phyloP scores from a whole-genome alignment of 768 basidiomycete species.

The Mycena maculata region DNA sequence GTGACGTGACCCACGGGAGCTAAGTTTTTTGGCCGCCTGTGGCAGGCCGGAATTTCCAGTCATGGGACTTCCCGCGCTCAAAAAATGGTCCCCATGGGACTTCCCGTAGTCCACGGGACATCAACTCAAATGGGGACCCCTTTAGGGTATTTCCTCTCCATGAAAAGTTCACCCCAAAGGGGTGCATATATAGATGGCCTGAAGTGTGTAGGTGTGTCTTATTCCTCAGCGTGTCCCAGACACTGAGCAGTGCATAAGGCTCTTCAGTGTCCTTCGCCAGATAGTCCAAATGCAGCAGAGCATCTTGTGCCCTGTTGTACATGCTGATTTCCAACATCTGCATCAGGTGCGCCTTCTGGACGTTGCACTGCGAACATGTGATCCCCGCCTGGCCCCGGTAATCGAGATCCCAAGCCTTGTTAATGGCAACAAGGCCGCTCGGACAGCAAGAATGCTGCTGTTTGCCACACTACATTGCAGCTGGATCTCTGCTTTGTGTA shows the following conservation, averaged over 20 bases:
- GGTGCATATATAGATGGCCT: too few species aligned
- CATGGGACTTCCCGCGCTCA: too few species aligned
- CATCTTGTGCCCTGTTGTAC: constrained; percentile 15
- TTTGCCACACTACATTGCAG: constrained; percentile 14
- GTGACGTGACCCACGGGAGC: too few species aligned
- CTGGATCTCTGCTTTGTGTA: constrained; percentile 8
- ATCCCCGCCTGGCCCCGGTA: constrained; percentile 21
- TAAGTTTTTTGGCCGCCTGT: too few species aligned
- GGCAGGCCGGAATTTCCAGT: too few species aligned
- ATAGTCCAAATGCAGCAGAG: constrained; percentile 16
- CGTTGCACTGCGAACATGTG: constrained; percentile 8
- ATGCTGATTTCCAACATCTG: constrained; percentile 21
- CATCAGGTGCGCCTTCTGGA: constrained; percentile 14
- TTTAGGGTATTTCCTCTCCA: too few species aligned
- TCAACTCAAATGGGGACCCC: too few species aligned
- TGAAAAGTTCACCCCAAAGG: too few species aligned
- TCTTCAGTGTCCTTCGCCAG: neutral
- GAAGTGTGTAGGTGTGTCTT: too few species aligned
- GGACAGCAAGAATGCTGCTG: constrained; percentile 8
- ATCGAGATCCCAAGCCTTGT: constrained; percentile 4
- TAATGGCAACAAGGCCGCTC: constrained; percentile 12
- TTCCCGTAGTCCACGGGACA: too few species aligned
- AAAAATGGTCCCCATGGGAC: too few species aligned
- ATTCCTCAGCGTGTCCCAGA: too few species aligned
- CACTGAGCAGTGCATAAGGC: constrained; percentile 11